phyloP scores from a whole-genome alignment of 352 stramenopile species.

The Phytophthora pseudosyringae region DNA sequence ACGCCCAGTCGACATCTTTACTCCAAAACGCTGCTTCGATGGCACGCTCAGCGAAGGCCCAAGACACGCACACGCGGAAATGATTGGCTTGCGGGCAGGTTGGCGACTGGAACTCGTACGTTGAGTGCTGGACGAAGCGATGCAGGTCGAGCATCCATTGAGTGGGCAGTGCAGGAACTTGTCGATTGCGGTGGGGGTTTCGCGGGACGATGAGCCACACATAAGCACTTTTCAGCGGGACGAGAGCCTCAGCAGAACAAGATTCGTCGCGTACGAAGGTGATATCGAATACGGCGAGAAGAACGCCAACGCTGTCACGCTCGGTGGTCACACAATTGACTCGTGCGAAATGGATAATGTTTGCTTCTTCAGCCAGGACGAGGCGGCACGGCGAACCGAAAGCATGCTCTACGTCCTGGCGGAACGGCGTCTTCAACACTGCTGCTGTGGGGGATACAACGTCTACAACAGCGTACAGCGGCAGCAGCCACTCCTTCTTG shows the following conservation, averaged over 20 bases:
- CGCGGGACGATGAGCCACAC: conserved; percentile 45
- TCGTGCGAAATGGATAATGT: conserved; percentile 49
- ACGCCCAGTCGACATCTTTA: conserved; percentile 55
- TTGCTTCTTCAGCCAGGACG: conserved; percentile 40
- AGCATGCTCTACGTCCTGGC: conserved; percentile 20
- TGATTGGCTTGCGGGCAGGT: conserved; percentile 19
- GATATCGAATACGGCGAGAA: conserved; percentile 21
- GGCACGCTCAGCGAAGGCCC: conserved; percentile 32
- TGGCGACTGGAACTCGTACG: conserved; percentile 40
- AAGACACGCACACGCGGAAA: conserved; percentile 53
- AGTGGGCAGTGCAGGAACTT: conserved; percentile 15
- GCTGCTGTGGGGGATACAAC: conserved; percentile 36
- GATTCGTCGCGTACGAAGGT: conserved; percentile 48
- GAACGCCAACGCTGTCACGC: not conserved
- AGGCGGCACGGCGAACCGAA: conserved; percentile 34
- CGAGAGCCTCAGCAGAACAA: conserved; percentile 40
- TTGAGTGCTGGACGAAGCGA: conserved; percentile 59
- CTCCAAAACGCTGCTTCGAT: conserved; percentile 71
- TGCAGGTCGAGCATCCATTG: conserved; percentile 65
- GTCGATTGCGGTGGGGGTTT: not conserved
- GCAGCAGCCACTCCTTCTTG: conserved; percentile 54
- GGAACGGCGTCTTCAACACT: conserved; percentile 40
- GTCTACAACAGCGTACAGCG: conserved; percentile 52
- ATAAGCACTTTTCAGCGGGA: conserved; percentile 40
- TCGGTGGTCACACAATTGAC: conserved; percentile 1